These are phyloP conservation scores for Tirmania nivea DNA, from an alignment of 495 filamentous ascomycete species.

Conservation along the genomic window DNA sequence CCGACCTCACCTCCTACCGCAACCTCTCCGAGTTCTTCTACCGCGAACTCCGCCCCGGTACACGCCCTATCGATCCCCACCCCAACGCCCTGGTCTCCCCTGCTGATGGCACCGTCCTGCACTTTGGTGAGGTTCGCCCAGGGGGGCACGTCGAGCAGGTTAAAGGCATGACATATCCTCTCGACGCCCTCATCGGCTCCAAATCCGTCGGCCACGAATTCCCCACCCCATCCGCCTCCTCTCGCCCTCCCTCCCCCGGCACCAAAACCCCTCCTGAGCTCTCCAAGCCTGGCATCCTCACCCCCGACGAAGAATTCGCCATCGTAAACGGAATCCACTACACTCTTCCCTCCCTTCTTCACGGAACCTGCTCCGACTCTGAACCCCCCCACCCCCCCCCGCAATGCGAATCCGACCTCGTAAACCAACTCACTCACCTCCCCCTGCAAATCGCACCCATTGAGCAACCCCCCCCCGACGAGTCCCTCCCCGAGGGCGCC, in stretches of 20 bases:
- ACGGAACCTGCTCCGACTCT: conserved; percentile 33
- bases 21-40: conserved; percentile 98
- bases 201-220: conserved; percentile 11
- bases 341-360: conserved; percentile 72
- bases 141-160: conserved; percentile 89
- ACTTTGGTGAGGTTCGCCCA: conserved; percentile 75
- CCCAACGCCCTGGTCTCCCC: conserved; percentile 61
- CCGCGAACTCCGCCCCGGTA: conserved; percentile 71
- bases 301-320: conserved; percentile 75
- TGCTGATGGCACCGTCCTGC: conserved; percentile 71
- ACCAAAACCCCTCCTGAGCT: conserved; percentile 33
- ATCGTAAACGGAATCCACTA: conserved; percentile 93
- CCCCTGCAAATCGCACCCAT: not conserved
- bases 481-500: conserved; percentile 45
- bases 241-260: conserved; percentile 30
- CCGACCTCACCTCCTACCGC: conserved; percentile 68
- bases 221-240: not conserved
- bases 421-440: not conserved
- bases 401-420: conserved; percentile 13
- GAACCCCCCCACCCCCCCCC: conserved; percentile 18
- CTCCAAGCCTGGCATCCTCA: conserved; percentile 40
- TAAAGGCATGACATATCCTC: conserved; percentile 92
- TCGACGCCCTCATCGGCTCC: conserved; percentile 74
- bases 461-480: conserved; percentile 20
- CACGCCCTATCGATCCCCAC: conserved; percentile 66